A percentile compares a stretch with the other conserved stretches of the same genome.
These are phyloP conservation scores for Blumeriella jaapii DNA, from an alignment of 2,329 filamentous ascomycete species.

Conservation along the genomic window DNA sequence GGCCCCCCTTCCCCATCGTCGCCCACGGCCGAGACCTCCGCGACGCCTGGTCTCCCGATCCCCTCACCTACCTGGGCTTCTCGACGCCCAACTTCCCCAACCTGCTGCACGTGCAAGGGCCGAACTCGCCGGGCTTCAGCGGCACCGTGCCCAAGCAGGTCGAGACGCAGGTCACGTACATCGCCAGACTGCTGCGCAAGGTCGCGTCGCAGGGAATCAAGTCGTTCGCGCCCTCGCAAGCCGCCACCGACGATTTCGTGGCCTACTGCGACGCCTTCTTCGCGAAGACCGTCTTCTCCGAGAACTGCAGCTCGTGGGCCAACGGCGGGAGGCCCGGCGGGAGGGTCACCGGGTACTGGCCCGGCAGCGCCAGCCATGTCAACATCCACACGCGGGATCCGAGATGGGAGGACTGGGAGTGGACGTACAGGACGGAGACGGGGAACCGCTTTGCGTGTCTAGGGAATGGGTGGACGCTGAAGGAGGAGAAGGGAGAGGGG, in stretches of 20 bases:
- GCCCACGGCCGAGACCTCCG: slow-evolving; percentile 42
- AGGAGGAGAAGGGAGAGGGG: slow-evolving; percentile 39
- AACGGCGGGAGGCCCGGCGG: slow-evolving; percentile 53
- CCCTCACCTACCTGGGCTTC: slow-evolving; percentile 55
- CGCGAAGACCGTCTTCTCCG: slow-evolving; percentile 40
- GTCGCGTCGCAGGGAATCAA: slow-evolving; percentile 53
- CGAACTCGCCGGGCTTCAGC: slow-evolving; percentile 45
- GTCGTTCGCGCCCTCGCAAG: slow-evolving; percentile 42
- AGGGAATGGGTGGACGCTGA: slow-evolving; percentile 54
- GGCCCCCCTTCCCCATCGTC: slow-evolving; percentile 48
- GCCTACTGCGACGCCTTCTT: slow-evolving; percentile 48
- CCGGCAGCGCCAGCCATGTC: slow-evolving; percentile 52
- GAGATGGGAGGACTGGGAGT: slow-evolving; percentile 49
- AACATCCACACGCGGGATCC: slow-evolving; percentile 45
- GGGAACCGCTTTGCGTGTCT: slow-evolving; percentile 44
- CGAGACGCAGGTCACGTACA: slow-evolving; percentile 54
- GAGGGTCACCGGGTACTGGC: slow-evolving; percentile 58
- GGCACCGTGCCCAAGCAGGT: slow-evolving; percentile 57
- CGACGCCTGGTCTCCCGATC: slow-evolving; percentile 44
- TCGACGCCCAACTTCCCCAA: slow-evolving; percentile 57
- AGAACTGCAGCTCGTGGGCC: slow-evolving; percentile 61
- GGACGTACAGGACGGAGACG: slow-evolving; percentile 32
- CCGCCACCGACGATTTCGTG: slow-evolving; percentile 53
- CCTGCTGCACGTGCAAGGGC: slow-evolving; percentile 51
- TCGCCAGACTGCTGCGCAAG: slow-evolving; percentile 57